Base-by-base conservation (phyloP, 768 basidiomycete genomes). In the Kwoniella dendrophila region DNA sequence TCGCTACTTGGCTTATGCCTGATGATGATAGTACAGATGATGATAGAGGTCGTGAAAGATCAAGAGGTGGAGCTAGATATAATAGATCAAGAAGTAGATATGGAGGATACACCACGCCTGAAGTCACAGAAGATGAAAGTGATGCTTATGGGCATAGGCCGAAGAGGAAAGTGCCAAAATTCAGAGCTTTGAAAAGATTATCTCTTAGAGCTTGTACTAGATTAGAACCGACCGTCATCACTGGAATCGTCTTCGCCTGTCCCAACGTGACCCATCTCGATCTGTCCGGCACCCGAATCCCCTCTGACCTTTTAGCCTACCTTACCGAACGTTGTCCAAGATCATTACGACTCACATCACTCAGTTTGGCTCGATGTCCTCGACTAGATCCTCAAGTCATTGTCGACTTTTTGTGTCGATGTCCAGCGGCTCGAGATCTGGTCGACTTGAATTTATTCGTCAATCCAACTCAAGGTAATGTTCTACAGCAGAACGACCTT, bases 351-450 rank as follows among this genome's bases (percentile, higher is more conserved):
- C 83, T 99, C 40, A 83, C 84, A 61, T 89, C 90, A 0, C 84
- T 99, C 52, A 88, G 90, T 12, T 82, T 99, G 27, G 90, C 88
- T 26, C 85, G 93, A 16, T 97, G 94, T 81, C 86, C 86, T 57
- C 87, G 88, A 66, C 81, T 98, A 33, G 89, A 90, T 0, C 86
- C 91, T 62, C 84, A 86, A 60, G 86, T 90, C 48, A 86, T 97
- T 73, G 85, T 84, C 49, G 78, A 84, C 26, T 88, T 96, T 80
- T 82, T 96, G 52, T 77, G 90, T 43, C 79, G 85, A 27, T 87
- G 90, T 1, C 85, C 85, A 0, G 87, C 86, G 4, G 85, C 88
- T 2, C 77, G 78, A 33, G 81, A 83, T 38, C 70, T 80, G 36
- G 64, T 77, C 66, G 90, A 98, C 73, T 83, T 99, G 32, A 90